phyloP scores from a whole-genome alignment of 2,329 filamentous ascomycete species.

The Fusarium veterinarium region DNA sequence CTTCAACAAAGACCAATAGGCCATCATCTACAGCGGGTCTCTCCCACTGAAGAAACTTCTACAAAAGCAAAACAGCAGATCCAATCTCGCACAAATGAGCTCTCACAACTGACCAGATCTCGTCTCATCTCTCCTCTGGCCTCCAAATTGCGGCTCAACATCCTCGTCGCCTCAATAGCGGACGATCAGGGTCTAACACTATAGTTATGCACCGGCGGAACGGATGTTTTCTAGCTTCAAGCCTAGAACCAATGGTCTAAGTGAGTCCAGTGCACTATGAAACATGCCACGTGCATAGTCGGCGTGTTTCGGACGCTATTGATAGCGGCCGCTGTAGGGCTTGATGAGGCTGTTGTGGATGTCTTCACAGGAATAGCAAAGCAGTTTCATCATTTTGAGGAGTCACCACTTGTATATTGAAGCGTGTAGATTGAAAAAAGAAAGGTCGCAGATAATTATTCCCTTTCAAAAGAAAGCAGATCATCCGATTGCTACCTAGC shows the following conservation, averaged over 20 bases:
- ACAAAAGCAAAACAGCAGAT: background rate
- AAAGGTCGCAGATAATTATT: background rate
- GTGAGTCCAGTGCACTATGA: background rate
- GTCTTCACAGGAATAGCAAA: background rate
- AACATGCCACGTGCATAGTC: background rate
- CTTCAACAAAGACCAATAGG: background rate
- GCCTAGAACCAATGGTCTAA: background rate
- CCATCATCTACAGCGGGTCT: background rate
- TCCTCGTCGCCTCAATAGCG: background rate
- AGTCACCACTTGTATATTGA: background rate
- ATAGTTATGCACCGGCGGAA: background rate
- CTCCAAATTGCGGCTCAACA: background rate
- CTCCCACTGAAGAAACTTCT: background rate
- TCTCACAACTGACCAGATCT: background rate
- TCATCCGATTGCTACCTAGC: background rate
- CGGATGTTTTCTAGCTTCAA: background rate
- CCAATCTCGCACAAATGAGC: background rate
- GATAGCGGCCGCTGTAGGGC: background rate
- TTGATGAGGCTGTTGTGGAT: background rate
- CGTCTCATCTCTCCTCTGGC: background rate
- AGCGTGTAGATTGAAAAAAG: background rate
- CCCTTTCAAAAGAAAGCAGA: background rate
- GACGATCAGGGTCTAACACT: background rate
- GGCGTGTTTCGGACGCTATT: constrained; percentile 1
- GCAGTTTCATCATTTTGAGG: background rate